phyloP scores from a whole-genome alignment of 306 rosid species.

The Elaeagnus macrophylla region DNA sequence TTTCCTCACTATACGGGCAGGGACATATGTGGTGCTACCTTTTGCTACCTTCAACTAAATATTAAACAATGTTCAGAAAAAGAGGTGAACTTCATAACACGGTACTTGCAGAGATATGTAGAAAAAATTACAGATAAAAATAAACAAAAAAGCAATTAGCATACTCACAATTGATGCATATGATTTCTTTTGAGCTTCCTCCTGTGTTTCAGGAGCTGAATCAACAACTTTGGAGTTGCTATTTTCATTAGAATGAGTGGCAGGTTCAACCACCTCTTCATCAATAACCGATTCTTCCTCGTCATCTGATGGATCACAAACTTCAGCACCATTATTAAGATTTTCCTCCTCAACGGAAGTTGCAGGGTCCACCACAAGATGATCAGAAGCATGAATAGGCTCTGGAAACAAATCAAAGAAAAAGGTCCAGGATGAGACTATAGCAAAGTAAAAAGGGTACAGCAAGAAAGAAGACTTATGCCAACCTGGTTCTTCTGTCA shows the following conservation, averaged over 20 bases:
- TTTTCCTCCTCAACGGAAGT: constrained; percentile 46
- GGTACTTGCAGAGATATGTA: not conserved
- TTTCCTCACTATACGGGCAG: constrained; percentile 39
- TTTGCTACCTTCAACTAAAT: constrained; percentile 59
- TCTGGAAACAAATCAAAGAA: constrained; percentile 37
- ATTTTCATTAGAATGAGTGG: constrained; percentile 30
- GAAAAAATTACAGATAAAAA: not conserved
- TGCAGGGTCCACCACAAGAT: constrained; percentile 43
- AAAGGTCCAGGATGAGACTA: constrained; percentile 15
- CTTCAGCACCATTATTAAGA: constrained; percentile 56
- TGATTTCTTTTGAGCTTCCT: constrained; percentile 64
- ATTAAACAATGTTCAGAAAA: constrained; percentile 15
- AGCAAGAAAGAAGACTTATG: constrained; percentile 10
- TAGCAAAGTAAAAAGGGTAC: constrained; percentile 1
- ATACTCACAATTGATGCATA: constrained; percentile 88
- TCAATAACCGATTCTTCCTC: constrained; percentile 62
- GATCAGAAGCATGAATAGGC: constrained; percentile 42
- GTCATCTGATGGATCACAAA: constrained; percentile 51
- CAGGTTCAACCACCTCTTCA: constrained; percentile 49
- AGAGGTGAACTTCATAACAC: constrained; percentile 4
- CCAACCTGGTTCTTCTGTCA: constrained; percentile 61
- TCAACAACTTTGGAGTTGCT: constrained; percentile 34
- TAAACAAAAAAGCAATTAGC: constrained; percentile 11
- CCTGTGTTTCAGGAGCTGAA: constrained; percentile 49
- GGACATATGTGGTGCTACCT: constrained; percentile 31